Evolutionary conservation across 2,329 filamentous ascomycete species (phyloP).

Genomic region (Aspergillus glaucus): DNA sequence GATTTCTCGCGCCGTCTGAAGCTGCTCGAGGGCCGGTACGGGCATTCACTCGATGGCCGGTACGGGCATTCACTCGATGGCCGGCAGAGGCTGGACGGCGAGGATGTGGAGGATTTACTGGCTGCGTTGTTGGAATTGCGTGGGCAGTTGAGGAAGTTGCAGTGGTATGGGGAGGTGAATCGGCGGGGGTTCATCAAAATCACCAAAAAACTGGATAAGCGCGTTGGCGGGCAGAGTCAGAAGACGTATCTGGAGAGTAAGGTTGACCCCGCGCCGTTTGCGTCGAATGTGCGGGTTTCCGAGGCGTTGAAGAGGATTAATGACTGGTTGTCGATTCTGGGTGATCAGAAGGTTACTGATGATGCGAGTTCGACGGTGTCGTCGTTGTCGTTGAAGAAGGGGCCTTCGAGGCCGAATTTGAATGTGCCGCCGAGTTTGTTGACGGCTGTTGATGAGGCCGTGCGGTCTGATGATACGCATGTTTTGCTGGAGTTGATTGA

Average conservation of each 20-base stretch:
- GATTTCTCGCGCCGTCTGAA: conserved; percentile 79
- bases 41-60: conserved; percentile 61
- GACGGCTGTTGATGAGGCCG: conserved; percentile 35
- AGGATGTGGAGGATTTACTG: conserved; percentile 87
- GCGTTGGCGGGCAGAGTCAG: conserved; percentile 71
- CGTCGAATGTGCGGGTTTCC: conserved; percentile 60
- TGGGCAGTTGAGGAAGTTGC: conserved; percentile 78
- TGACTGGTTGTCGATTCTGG: conserved; percentile 79
- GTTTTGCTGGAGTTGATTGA: conserved; percentile 47
- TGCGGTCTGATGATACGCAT: conserved; percentile 36
- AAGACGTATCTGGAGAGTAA: conserved; percentile 82
- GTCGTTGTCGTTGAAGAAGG: conserved; percentile 65
- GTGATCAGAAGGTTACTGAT: conserved; percentile 68
- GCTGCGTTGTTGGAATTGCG: conserved; percentile 83
- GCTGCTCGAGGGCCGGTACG: conserved; percentile 82
- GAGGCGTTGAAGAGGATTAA: conserved; percentile 67
- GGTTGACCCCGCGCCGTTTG: conserved; percentile 82
- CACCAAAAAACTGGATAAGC: conserved; percentile 98
- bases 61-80: conserved; percentile 70
- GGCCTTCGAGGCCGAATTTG: conserved; percentile 67
- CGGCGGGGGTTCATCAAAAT: conserved; percentile 94
- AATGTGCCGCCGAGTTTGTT: conserved; percentile 58
- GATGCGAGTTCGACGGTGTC: conserved; percentile 67
- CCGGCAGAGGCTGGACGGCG: conserved; percentile 68
- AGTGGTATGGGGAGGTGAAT: conserved; percentile 98